Base-by-base conservation (phyloP, 805 yeast species). In the Candida coquimbonensis region DNA sequence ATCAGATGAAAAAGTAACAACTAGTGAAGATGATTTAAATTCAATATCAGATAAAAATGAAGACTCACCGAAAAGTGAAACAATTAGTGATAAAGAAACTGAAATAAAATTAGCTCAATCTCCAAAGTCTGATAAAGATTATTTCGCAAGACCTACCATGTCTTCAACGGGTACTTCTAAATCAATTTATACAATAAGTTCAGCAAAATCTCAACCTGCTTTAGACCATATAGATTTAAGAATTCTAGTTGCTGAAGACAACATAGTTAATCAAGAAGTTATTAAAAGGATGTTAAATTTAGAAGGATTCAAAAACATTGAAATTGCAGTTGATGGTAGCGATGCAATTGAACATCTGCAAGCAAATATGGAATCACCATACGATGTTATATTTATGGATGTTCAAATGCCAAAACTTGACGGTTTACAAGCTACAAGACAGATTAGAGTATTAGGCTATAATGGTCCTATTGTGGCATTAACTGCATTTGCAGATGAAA, bases 361-460 rank as follows among this genome's bases (percentile, higher is more conserved):
- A 49, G 11, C 29, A 11, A 17, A 25, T 14, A 19, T 34, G n/a
- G 32, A 33, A 9, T 31, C 63, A 3, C 56, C 61, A 14, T 88
- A 73, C 61, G 91, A 87, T 60, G 65, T 91, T 44, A 78, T 93
- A 2, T 87, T 91, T 60, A 91, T 91, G 99, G 99, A 91, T 64
- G 95, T 91, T 43, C 97, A 91, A 65, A 91, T 90, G 98, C 98
- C 98, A 5, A 82, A 79, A 56, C 73, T 89, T 53, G 97, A 91
- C 61, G 99, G 99, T 3, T 67, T 90, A 29, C 70, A 80, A 25
- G 96, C 97, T 0, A 89, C 98, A 0, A 78, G 70, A 49, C 71
- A 75, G 57, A 83, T 91, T 33, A 71, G 96, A 39, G 81, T 83
- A 38, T 62, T 85, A 49, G 67, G 73, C 6, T 86, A 76, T 57